A percentile compares a stretch with the other conserved stretches of the same genome.
Evolutionary conservation across 1,284 basidiomycete genomes (phyloP).

Genomic region (Takashimella tepidaria): DNA sequence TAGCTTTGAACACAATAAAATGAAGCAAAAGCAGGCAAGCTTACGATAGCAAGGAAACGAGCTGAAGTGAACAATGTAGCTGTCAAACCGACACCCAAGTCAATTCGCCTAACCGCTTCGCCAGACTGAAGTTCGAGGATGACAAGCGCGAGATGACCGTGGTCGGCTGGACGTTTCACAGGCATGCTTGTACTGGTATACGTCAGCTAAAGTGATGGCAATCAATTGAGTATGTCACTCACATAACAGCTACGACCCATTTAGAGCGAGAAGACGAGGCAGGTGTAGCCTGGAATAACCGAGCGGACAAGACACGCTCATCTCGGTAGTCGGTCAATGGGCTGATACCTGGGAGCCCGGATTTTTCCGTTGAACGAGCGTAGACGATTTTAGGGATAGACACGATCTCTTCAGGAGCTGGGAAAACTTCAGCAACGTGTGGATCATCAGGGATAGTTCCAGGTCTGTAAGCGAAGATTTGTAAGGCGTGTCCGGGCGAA

Average conservation of each 20-base stretch:
- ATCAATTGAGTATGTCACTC: constrained; percentile 2
- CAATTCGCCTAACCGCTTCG: constrained; percentile 23
- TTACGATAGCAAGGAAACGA: constrained; percentile 29
- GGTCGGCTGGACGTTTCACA: neutral
- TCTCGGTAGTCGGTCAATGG: neutral
- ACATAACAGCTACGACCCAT: constrained; percentile 20
- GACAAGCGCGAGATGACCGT: constrained; percentile 18
- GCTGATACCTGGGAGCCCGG: constrained; percentile 1
- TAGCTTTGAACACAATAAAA: neutral
- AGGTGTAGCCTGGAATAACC: constrained; percentile 8
- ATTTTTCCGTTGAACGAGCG: constrained; percentile 7
- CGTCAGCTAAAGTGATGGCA: neutral
- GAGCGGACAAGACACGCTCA: constrained; percentile 11
- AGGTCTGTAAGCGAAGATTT: constrained; percentile 25
- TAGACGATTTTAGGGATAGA: constrained; percentile 25
- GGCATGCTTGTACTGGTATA: neutral
- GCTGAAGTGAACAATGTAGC: constrained; percentile 19
- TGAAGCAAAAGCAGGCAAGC: constrained; percentile 5
- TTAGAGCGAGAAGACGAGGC: constrained; percentile 11
- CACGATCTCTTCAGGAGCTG: constrained; percentile 33
- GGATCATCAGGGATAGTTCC: constrained; percentile 29
- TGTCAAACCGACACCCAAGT: constrained; percentile 22
- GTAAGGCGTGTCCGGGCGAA: constrained; percentile 22
- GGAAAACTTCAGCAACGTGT: constrained; percentile 28
- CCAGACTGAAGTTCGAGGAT: constrained; percentile 27